Evolutionary conservation across 257 asterid genomes (phyloP), one percentile per base, ranked within the genome.

Genomic region (Petunia axillaris): DNA sequence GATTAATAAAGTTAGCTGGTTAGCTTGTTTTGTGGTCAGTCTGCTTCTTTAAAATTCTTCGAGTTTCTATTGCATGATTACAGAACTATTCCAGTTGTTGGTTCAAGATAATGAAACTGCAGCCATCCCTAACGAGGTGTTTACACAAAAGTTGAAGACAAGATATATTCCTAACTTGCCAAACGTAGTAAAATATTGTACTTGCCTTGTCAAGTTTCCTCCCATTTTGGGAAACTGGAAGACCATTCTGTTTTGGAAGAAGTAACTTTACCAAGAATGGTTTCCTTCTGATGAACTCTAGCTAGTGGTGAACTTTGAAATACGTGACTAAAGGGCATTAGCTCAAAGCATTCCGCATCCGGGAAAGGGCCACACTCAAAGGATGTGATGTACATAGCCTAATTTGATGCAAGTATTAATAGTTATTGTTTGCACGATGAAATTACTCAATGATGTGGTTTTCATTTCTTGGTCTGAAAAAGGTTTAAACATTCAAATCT

Each of bases 111-210:
- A 10, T 6, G 9, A 53, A 53, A 48, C 53, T 48, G 3, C 15
- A 53, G 15, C 58, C 58, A 1, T 53, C n/a, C 59, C 16, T 54
- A 54, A 54, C 14, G 16, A 10, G 3, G 16, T 16, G 3, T 54
- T 54, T 54, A 5, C 60, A 14, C 2, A 52, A 65, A 77, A 6
- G 77, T 35, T 67, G 10, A 11, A 78, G 53, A 41, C n/a, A 48
- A 76, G n/a, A 67, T 44, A 78, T 82, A 82, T 82, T 58, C 85
- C 73, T 67, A 58, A 65, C 85, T 77, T 78, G 82, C 25, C 15
- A 68, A 77, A 78, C 64, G 36, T 62, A 37, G 71, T 38, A 11
- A 39, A 11, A 39, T 48, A 2, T 13, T 41, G 37, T 67, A 50
- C 65, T 60, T 75, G 59, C 67, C 75, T 8, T 78, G 71, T 44